phyloP scores from a whole-genome alignment of 2,329 filamentous ascomycete genomes.

The Clarireedia monteithiana region DNA sequence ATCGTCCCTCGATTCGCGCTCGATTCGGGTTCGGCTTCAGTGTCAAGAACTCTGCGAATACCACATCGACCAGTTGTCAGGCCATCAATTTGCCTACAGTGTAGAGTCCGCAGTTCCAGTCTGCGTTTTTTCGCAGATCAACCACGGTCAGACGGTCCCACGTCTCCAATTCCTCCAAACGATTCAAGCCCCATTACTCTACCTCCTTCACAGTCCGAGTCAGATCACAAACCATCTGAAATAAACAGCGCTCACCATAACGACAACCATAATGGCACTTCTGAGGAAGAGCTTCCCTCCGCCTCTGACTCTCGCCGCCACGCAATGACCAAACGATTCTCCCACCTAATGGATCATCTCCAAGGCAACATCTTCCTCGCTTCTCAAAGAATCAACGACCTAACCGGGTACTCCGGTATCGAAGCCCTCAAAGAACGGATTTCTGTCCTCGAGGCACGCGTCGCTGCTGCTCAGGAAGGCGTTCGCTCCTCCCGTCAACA shows the following conservation, averaged over 20 bases:
- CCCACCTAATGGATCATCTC: slow-evolving; percentile 76
- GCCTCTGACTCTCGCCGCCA: slow-evolving; percentile 37
- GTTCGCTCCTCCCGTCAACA: slow-evolving; percentile 65
- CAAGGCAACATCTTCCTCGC: slow-evolving; percentile 80
- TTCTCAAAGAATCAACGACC: slow-evolving; percentile 81
- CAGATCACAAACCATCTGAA: background rate
- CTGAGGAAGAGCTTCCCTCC: slow-evolving; percentile 36
- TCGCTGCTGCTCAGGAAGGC: slow-evolving; percentile 50
- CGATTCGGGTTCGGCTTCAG: slow-evolving; percentile 20
- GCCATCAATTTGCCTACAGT: slow-evolving; percentile 35
- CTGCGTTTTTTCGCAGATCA: slow-evolving; percentile 23
- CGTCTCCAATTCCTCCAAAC: slow-evolving; percentile 12
- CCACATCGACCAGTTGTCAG: slow-evolving; percentile 18
- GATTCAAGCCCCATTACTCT: background rate
- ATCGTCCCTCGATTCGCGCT: slow-evolving; percentile 25
- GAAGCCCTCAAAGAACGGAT: slow-evolving; percentile 79
- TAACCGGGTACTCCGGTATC: slow-evolving; percentile 91
- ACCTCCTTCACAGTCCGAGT: slow-evolving; percentile 2
- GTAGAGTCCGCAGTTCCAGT: slow-evolving; percentile 31
- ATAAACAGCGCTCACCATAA: background rate
- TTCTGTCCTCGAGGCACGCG: slow-evolving; percentile 52
- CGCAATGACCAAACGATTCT: slow-evolving; percentile 43
- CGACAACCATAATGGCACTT: background rate
- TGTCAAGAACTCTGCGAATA: slow-evolving; percentile 15
- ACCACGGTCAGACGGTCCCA: slow-evolving; percentile 17